Evolutionary conservation across 331 rosid species (phyloP).

Genomic region (Telfairia occidentalis): DNA sequence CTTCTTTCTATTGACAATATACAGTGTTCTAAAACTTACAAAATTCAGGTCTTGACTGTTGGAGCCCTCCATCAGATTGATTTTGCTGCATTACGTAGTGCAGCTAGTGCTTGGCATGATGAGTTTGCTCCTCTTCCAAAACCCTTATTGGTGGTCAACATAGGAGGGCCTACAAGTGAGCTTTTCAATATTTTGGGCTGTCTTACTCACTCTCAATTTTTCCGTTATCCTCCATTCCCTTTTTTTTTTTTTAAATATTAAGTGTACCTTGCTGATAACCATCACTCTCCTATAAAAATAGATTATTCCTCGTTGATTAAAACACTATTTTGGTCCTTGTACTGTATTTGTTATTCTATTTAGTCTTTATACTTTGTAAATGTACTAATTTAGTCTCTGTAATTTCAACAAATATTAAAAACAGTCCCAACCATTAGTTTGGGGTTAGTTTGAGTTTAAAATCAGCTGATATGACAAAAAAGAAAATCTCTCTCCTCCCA

Average conservation of each 20-base stretch:
- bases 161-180: conserved; percentile 81
- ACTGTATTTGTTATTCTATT: no score
- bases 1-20: background rate
- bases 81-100: conserved; percentile 65
- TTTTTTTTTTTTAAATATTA: background rate
- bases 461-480: no score
- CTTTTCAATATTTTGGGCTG: background rate
- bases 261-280: background rate
- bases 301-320: background rate
- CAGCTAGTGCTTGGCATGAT: conserved; percentile 75
- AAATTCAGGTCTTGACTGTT: conserved; percentile 60
- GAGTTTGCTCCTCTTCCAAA: conserved; percentile 64
- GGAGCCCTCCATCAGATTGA: conserved; percentile 93
- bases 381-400: no score
- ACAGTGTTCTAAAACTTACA: conserved; percentile 11
- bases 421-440: no score
- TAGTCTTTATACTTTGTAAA: no score
- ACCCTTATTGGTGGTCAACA: conserved; percentile 78
- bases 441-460: no score
- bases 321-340: no score
- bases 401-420: no score
- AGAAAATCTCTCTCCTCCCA: no score
- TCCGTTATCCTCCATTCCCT: background rate
- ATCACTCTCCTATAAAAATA: background rate
- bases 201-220: background rate